A percentile compares a stretch with the other conserved stretches of the same genome.
These are phyloP conservation scores for Penicillium atrosanguineum DNA, from an alignment of 495 filamentous ascomycete species.

Conservation along the genomic window DNA sequence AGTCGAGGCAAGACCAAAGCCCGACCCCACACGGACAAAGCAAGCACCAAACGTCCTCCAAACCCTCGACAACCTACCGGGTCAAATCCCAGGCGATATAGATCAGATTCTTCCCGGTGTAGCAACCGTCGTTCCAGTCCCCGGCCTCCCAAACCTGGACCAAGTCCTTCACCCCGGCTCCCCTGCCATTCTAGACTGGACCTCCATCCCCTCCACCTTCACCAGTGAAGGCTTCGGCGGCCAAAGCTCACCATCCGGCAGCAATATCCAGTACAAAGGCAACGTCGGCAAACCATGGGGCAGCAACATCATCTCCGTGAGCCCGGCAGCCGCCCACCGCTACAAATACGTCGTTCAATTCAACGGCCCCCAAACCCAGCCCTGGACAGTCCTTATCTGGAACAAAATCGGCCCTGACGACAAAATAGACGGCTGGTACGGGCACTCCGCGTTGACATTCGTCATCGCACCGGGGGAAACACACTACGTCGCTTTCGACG, in stretches of 20 bases:
- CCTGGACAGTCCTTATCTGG: constrained; percentile 50
- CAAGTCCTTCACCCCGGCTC: constrained; percentile 9
- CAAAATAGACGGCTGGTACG: constrained; percentile 45
- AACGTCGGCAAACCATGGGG: constrained; percentile 54
- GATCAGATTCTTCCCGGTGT: constrained; percentile 1
- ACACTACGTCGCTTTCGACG: constrained; percentile 47
- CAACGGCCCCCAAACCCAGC: constrained; percentile 29
- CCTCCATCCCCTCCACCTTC: constrained; percentile 22
- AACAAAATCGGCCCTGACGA: constrained; percentile 50
- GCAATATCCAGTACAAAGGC: constrained; percentile 36
- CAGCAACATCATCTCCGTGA: constrained; percentile 50
- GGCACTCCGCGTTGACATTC: constrained; percentile 41
- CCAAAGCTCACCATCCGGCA: constrained; percentile 23
- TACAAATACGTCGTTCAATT: constrained; percentile 52
- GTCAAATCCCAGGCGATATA: neutral
- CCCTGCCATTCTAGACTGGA: constrained; percentile 23
- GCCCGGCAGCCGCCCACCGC: constrained; percentile 25
- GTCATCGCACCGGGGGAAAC: constrained; percentile 41
- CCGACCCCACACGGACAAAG: neutral
- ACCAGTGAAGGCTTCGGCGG: constrained; percentile 29
- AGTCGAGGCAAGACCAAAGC: neutral
- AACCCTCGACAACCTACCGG: constrained; percentile 2
- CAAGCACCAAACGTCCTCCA: neutral
- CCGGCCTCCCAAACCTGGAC: constrained; percentile 3
- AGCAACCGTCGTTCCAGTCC: constrained; percentile 12